Base-by-base conservation (phyloP, 2,329 filamentous ascomycete genomes). In the Ceratocystis ficicola region DNA sequence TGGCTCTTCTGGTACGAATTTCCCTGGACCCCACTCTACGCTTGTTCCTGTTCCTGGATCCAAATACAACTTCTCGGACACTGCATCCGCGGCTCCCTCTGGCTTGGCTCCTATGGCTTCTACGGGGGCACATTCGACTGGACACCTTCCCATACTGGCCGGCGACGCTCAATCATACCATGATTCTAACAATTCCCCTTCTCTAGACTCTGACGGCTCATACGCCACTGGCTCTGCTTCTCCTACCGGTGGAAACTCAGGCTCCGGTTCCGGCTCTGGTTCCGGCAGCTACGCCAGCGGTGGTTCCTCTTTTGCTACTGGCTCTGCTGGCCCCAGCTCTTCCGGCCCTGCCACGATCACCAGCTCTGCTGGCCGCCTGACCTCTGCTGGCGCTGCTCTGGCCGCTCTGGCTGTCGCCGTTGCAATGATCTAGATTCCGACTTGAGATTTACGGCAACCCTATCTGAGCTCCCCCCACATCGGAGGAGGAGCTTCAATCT, bases 351-450 rank as follows among this genome's bases (percentile, higher is more conserved):
- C 48, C 12, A 46, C 55, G 28, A 46, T 62, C 28, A 68, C 66
- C 41, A 65, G 63, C n/a, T 60, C 60, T 12, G 66, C 66, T 7
- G 64, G 63, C 32, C 66, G 66, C 44, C 50, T 68, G 20, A 55
- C 46, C 15, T 68, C 66, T 8, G 55, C 65, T 46, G 64, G 66
- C 52, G 63, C 52, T 25, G 65, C 66, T 22, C 48, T 68, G n/a
- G 50, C 41, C 20, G 66, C 66, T 28, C 50, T 68, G 20, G 66
- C 66, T 17, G 63, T 52, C 46, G 66, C 60, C 32, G 60, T 68
- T 44, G 66, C 66, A 32, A 64, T 68, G 66, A 68, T 68, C 30
- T 68, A 68, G 65, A 59, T 59, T 12, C 15, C 20, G 55, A 59
- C 55, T 36, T 32, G 55, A 59, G 25, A 59, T 59, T 59, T 32